These are phyloP conservation scores for Fistulinella prunicolor DNA, from an alignment of 768 basidiomycete species.

Conservation along the genomic window DNA sequence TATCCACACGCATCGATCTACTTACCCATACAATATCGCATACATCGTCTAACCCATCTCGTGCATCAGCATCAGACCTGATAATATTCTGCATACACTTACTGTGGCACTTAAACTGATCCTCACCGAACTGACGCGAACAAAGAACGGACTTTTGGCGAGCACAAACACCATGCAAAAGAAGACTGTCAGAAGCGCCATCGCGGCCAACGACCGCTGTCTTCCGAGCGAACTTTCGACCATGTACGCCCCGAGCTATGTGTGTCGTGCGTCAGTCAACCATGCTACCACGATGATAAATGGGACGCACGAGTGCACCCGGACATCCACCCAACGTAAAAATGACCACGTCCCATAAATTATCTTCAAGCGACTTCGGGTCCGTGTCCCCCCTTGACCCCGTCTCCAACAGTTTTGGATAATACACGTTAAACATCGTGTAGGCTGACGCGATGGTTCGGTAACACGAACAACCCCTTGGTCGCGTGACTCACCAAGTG, in stretches of 20 bases:
- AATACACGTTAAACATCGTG: conserved; percentile 92
- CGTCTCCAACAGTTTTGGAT: conserved; percentile 82
- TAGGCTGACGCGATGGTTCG: conserved; percentile 47
- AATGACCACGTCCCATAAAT: conserved; percentile 82
- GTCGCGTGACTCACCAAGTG: conserved; percentile 54
- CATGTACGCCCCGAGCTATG: conserved; percentile 80
- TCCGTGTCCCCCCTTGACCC: conserved; percentile 16
- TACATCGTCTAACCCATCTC: conserved; percentile 63
- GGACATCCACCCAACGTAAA: conserved; percentile 85
- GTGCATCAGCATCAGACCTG: no score
- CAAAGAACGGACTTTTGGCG: conserved; percentile 53
- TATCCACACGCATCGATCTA: neutral
- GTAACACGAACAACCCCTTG: neutral
- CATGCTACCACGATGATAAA: neutral
- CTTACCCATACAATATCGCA: conserved; percentile 72
- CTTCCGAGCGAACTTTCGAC: conserved; percentile 70
- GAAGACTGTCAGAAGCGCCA: conserved; percentile 71
- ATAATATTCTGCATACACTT: no score
- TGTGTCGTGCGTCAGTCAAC: neutral
- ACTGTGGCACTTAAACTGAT: conserved; percentile 72
- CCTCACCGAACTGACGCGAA: conserved; percentile 68
- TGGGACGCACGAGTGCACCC: conserved; percentile 65
- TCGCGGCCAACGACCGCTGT: conserved; percentile 67
- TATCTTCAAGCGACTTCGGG: conserved; percentile 53
- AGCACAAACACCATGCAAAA: conserved; percentile 70